These are phyloP conservation scores for Eucalyptus pauciflora DNA, from an alignment of 345 rosid species.

Conservation along the genomic window DNA sequence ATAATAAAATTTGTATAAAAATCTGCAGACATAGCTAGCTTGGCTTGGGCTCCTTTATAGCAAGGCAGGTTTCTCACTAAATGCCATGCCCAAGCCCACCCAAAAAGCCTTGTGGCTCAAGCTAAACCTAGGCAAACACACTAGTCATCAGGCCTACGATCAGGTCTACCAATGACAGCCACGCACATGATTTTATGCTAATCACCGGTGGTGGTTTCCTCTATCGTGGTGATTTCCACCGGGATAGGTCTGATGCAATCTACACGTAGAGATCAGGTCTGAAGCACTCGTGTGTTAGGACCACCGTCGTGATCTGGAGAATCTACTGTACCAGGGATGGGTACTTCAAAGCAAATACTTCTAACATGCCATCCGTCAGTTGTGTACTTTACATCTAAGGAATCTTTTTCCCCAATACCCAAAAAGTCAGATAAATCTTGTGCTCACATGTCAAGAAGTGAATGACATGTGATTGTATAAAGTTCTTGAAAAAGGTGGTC, in stretches of 20 bases:
- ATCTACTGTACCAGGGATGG: not conserved
- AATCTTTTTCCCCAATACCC: not conserved
- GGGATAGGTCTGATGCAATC: not conserved
- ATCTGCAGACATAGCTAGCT: not conserved
- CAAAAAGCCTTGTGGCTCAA: not conserved
- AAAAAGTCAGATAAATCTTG: not conserved
- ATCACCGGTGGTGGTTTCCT: not conserved
- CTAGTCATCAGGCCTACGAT: not conserved
- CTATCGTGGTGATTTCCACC: not conserved
- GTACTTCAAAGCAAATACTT: not conserved
- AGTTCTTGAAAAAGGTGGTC: not conserved
- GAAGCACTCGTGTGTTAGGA: not conserved
- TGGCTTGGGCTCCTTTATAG: not conserved
- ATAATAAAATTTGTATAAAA: not conserved
- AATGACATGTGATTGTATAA: not conserved
- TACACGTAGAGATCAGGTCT: accelerated
- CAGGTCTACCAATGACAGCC: not conserved
- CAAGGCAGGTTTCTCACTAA: not conserved
- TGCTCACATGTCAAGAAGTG: not conserved
- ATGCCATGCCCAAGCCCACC: not conserved
- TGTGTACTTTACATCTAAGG: not conserved
- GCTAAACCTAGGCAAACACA: not conserved
- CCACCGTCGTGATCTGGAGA: accelerated
- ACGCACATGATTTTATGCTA: not conserved
- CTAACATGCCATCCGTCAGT: not conserved